A percentile compares a stretch with the other conserved stretches of the same genome.
These are phyloP conservation scores for Ligustrum vulgare DNA, from an alignment of 257 asterid species.

Conservation along the genomic window DNA sequence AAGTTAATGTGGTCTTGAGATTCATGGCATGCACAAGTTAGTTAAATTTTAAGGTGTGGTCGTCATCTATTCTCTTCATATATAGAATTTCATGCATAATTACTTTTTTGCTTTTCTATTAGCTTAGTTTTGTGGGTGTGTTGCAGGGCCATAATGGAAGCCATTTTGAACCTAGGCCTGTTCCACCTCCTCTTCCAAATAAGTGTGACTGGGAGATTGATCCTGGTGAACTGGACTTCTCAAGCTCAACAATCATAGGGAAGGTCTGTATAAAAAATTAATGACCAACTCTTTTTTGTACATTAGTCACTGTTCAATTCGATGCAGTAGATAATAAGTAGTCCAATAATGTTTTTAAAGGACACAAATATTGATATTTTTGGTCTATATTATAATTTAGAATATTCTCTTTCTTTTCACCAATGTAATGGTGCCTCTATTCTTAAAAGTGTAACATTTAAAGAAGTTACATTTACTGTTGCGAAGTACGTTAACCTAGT, in stretches of 20 bases:
- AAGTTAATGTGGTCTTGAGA: background rate
- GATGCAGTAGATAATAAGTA: slow-evolving; percentile 5
- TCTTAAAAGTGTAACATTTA: slow-evolving; percentile 4
- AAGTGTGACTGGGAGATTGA: slow-evolving; percentile 99
- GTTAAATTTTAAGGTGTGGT: background rate
- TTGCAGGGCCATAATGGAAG: slow-evolving; percentile 96
- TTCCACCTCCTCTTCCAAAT: slow-evolving; percentile 91
- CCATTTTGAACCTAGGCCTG: slow-evolving; percentile 93
- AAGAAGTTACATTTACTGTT: background rate
- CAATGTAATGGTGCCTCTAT: background rate
- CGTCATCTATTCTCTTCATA: background rate
- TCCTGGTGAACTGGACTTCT: slow-evolving; percentile 84
- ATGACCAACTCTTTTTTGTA: background rate
- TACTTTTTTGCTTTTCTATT: slow-evolving; percentile 12
- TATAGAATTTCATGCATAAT: background rate
- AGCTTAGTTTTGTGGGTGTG: slow-evolving; percentile 7
- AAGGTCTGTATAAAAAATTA: slow-evolving; percentile 57
- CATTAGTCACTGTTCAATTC: slow-evolving; percentile 14
- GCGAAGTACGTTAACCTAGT: background rate
- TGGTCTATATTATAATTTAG: background rate
- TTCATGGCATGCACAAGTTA: slow-evolving; percentile 11
- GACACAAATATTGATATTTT: background rate
- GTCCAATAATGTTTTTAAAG: slow-evolving; percentile 5
- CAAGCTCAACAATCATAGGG: slow-evolving; percentile 67
- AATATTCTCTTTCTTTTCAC: background rate